Base-by-base conservation (phyloP, 2,329 filamentous ascomycete species). In the Anisogramma anomala region DNA sequence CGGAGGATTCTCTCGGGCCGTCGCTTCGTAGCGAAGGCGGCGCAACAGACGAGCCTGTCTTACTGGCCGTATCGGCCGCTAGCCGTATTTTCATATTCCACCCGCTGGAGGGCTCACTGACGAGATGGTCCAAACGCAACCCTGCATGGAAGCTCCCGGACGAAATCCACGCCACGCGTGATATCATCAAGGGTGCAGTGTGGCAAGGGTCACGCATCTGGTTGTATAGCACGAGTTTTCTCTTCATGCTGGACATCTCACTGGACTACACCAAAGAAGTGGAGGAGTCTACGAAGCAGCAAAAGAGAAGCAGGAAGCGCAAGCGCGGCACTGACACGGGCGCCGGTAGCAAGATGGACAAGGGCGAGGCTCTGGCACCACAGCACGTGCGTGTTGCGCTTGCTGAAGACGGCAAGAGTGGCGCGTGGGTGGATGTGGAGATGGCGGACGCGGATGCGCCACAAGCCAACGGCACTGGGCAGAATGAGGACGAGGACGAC, bases 211-310 rank as follows among this genome's bases (percentile, higher is more conserved):
- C 68, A 20, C 74, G 89, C 11, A 62, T 89, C 6, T 96, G 89
- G 86, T 64, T 96, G 15, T 95, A 94, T 54, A 88, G 89, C 6
- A 74, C 77, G 30, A 79, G 75, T 1, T 96, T 87, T 72, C 61
- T 98, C 18, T 87, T 84, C 64, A 96, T 96, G 88, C 76, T 98
- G 46, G 87, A 96, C 58, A 65, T 94, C 22, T 74, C 74, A 15
- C 72, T 74, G 53, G 82, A 94, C 57, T 71, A 91, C 36, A 57
- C 63, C 1, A 56, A 59, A 3, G 60, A 58, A 18, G 55, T 52
- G 27, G 27, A n/a, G 52, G 55, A 41, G 25, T 15, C 48, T n/a
- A 50, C 48, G 1, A 53, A 58, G 13, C 49, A 55, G n/a, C 57
- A 61, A 25, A 55, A 43, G 26, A 54, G 53, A 14, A 63, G 58